Percentiles rank a stretch among this genome's conserved stretches.
These are phyloP conservation scores for Stenocarpella maydis DNA, from an alignment of 2,329 filamentous ascomycete genomes.

Conservation along the genomic window DNA sequence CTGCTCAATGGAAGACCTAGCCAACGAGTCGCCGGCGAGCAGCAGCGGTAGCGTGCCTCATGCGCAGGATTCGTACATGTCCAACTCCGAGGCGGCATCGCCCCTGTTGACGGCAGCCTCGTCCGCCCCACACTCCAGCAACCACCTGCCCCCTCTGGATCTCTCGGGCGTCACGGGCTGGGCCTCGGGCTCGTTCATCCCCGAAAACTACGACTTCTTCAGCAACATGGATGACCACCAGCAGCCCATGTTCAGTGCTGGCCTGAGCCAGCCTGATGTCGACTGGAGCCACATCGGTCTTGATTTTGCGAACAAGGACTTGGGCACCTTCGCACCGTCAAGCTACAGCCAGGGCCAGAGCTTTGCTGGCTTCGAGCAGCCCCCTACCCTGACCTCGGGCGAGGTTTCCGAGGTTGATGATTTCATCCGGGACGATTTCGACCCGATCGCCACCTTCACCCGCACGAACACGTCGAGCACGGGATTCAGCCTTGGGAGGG, in stretches of 20 bases:
- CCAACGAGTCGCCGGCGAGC: constrained; percentile 47
- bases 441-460: constrained; percentile 58
- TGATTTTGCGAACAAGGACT: constrained; percentile 56
- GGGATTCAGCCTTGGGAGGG: constrained; percentile 54
- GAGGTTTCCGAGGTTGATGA: constrained; percentile 75
- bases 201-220: constrained; percentile 63
- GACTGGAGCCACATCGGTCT: constrained; percentile 64
- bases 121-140: constrained; percentile 61
- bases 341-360: constrained; percentile 64
- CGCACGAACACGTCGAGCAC: constrained; percentile 57
- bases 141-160: constrained; percentile 65
- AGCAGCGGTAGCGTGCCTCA: constrained; percentile 48
- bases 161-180: constrained; percentile 58
- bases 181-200: constrained; percentile 56
- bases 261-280: constrained; percentile 63
- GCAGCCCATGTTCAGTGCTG: constrained; percentile 68
- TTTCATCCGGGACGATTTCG: constrained; percentile 52
- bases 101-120: constrained; percentile 60
- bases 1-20: constrained; percentile 55
- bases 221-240: constrained; percentile 57
- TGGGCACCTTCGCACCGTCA: constrained; percentile 59
- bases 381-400: constrained; percentile 67
- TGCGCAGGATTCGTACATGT: constrained; percentile 57
- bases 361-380: constrained; percentile 63
- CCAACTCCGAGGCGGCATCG: constrained; percentile 69